phyloP scores from a whole-genome alignment of 139 green algal genomes.

The Mychonastes homosphaera region DNA sequence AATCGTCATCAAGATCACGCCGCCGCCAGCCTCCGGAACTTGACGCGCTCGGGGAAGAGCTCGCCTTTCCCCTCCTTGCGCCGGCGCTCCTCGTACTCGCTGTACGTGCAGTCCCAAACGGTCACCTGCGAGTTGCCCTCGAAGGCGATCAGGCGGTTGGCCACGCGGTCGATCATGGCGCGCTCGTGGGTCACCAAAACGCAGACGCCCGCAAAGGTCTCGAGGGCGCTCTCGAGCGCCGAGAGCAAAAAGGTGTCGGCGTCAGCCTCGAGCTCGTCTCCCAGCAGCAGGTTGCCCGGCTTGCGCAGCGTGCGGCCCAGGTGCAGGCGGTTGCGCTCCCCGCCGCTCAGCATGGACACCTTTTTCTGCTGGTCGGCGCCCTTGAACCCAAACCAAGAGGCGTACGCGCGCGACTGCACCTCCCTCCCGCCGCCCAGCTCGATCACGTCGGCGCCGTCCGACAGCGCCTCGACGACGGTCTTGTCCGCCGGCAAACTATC shows the following conservation, averaged over 20 bases:
- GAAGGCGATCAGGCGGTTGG: constrained; percentile 77
- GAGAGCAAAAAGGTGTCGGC: constrained; percentile 10
- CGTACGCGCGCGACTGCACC: constrained; percentile 59
- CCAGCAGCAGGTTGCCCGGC: constrained; percentile 71
- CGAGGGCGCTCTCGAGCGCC: no score
- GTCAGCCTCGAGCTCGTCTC: constrained; percentile 22
- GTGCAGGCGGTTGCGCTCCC: constrained; percentile 75
- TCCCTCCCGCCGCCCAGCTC: constrained; percentile 44
- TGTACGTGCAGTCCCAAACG: constrained; percentile 60
- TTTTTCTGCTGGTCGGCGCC: constrained; percentile 66
- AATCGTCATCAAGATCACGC: no score
- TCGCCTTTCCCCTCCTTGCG: constrained; percentile 20
- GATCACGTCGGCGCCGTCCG: constrained; percentile 29
- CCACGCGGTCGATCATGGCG: constrained; percentile 65
- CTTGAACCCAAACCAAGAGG: constrained; percentile 67
- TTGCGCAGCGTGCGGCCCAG: constrained; percentile 60
- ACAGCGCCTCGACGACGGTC: constrained; percentile 45
- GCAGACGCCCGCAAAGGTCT: no score
- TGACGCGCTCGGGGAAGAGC: constrained; percentile 53
- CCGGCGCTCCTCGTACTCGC: constrained; percentile 63
- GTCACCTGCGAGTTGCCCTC: constrained; percentile 61
- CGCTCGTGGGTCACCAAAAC: no score
- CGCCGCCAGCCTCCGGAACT: constrained; percentile 62
- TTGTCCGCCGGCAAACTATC: constrained; percentile 49
- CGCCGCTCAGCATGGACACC: constrained; percentile 44